Base-by-base conservation (phyloP, 2,329 filamentous ascomycete genomes). In the Monosporascus sp. region DNA sequence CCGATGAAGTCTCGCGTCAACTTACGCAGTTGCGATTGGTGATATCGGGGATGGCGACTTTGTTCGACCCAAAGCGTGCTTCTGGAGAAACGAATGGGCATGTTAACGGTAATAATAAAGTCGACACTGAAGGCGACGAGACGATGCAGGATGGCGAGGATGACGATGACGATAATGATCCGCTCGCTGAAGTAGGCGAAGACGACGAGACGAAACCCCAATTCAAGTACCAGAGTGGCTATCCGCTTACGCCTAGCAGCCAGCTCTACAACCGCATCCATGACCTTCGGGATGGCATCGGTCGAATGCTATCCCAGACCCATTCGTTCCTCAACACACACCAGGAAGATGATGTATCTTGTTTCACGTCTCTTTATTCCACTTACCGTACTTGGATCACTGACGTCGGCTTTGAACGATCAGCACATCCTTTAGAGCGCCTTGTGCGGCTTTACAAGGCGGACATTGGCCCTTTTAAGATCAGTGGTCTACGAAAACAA, bases 301-400 rank as follows among this genome's bases (percentile, higher is more conserved):
- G 95, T 6, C 80, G 84, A 62, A 80, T 93, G 1, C 75, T 99
- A 24, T 93, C 94, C 58, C 81, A 82, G 51, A 90, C 95, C 1
- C 95, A 99, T 70, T 73, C 78, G 2, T 99, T 97, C 73, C 75
- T 99, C 54, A 86, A 83, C 18, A 75, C 84, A 56, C 85, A 93
- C 55, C 92, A 96, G 66, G 90, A 97, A 67, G 94, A 99, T 65
- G 94, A 99, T 67, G 94, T 99, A 1, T 85, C 89, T 17, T 97
- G 91, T 71, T 99, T 99, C 72, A 96, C 91, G 24, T 85, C 92
- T 1, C 73, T 99, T 2, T 99, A 96, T 70, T 88, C 88, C 22
- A 90, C 93, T 1, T 99, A 97, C 68, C 82, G 90, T 44, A 94
- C 90, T 8, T 99, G 92, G 91, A 97, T 99, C 63, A 91, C 96